Evolutionary conservation across 352 stramenopile genomes (phyloP), one percentile per base, ranked within the genome.

Genomic region (Phytophthora tubulina): DNA sequence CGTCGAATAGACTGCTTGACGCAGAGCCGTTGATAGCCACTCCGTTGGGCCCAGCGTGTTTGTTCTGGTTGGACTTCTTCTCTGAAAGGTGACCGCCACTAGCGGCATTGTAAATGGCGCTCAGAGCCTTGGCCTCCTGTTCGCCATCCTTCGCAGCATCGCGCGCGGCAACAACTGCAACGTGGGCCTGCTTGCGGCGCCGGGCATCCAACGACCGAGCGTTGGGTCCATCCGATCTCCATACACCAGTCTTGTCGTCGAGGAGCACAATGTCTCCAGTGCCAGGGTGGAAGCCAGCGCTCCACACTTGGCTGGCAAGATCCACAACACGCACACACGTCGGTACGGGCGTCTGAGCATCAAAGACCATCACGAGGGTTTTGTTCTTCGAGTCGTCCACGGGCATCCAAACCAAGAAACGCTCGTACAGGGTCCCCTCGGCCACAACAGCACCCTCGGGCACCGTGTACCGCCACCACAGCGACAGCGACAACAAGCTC

Each of bases 401-500:
- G 17, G 58, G 66, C 52, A 93, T 61, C 59, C 60, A 82, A 2
- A 93, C 79, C 27, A 91, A 13, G 48, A 93, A 89, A 6, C 83
- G 84, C 17, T 89, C 82, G 15, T 73, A 60, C 42, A 74, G 63
- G 6, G 75, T 51, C 38, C 81, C 70, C 30, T 80, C 63, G 7
- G 72, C 71, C 39, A 93, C 63, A 14, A 75, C 73, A 31, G 67
- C 63, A 15, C 76, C 64, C 10, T 64, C 42, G 0, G 82, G 82
- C 31, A 93, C 80, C 0, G 80, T 77, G 60, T 93, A 93, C 11
- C 86, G 80, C 89, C 89, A 96, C 79, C 74, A 86, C 35, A 96
- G 73, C 33, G 84, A 76, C 39, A 88, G 72, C 13, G 77, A 82
- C 21, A 96, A 61, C 59, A 96, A 52, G 49, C 85, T 90, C 89